Evolutionary conservation across 2,329 filamentous ascomycete genomes (phyloP), one percentile per base, ranked within the genome.

Genomic region (Ceratocystis variospora): DNA sequence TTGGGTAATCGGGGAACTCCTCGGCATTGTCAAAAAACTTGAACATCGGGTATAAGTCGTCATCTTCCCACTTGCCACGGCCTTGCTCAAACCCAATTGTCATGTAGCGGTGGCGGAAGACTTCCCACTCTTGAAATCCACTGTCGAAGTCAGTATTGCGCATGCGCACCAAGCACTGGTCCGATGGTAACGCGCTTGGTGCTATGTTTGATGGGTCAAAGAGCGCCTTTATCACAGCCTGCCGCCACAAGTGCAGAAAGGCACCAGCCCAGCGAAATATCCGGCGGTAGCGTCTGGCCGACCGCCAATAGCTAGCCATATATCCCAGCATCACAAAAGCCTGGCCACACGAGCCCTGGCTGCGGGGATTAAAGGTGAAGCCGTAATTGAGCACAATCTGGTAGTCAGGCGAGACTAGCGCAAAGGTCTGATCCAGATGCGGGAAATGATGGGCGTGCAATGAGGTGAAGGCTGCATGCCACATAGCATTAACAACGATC

Each of bases 341-440:
- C n/a, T 62, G 55, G 19, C 57, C 64, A 2, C 55, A 50, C 15
- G 22, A 19, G 44, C 64, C 64, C 19, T 66, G 64, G 10, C 37
- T 41, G 28, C 59, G 64, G 25, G 64, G 17, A 6, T 66, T 66
- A 44, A 53, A 66, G 1, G 28, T 31, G 22, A 48, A 50, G 46
- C 59, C 64, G 64, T 66, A 66, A 59, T 66, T 66, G 28, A 66
- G 64, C 5, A 61, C 19, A 37, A 62, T 25, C n/a, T 62, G 55
- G 10, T 62, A 66, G 44, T 66, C 64, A 0, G 45, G n/a, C 31
- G 41, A 41, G 4, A 62, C 41, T 6, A 62, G 44, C 4, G 25
- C 57, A 28, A 22, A 22, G 3, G 7, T 53, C 2, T 28, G n/a
- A 25, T 66, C 64, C 1, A 66, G 57, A 45, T 62, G 44, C 15